Conservation (phyloP, 768 basidiomycete genomes). For the Boletus pseudo-olivaceus region DNA sequence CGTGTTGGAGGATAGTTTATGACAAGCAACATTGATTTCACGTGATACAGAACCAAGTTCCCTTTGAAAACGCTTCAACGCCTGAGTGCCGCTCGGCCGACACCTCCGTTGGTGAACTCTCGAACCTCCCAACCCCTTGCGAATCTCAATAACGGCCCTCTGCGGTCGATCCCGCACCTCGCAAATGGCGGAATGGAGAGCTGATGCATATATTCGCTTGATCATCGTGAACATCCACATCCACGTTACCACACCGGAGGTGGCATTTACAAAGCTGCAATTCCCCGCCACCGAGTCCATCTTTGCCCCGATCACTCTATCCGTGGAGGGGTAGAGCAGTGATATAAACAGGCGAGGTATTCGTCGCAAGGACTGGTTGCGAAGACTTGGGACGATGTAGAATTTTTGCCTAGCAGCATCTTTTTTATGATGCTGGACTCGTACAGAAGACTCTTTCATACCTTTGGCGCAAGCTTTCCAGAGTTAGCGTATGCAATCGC, state of each 20-base stretch:
- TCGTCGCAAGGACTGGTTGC: slow-evolving; percentile 4
- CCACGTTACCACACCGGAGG: not conserved
- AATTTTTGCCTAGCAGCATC: slow-evolving; percentile 33
- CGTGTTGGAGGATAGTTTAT: not conserved
- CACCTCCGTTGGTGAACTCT: slow-evolving; percentile 27
- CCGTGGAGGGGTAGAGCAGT: slow-evolving; percentile 44
- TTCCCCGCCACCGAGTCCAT: not conserved
- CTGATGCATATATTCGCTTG: slow-evolving; percentile 1
- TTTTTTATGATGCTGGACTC: not conserved
- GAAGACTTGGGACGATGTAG: slow-evolving; percentile 24
- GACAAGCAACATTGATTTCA: not conserved
- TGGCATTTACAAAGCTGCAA: not conserved
- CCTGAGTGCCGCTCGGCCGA: slow-evolving; percentile 59
- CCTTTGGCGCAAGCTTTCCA: slow-evolving; percentile 53
- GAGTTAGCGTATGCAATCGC: slow-evolving; percentile 69
- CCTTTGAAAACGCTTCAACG: slow-evolving; percentile 89
- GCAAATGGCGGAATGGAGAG: slow-evolving; percentile 18
- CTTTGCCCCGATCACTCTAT: slow-evolving; percentile 3
- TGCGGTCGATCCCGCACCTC: slow-evolving; percentile 16
- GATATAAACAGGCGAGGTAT: slow-evolving; percentile 50
- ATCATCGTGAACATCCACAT: not conserved
- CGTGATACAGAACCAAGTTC: slow-evolving; percentile 75
- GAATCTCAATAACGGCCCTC: slow-evolving; percentile 32
- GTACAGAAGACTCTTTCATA: slow-evolving; percentile 22
- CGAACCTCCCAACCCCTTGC: slow-evolving; percentile 32